Base-by-base conservation (phyloP, 164 flowering plant genomes). In the Dillenia turbinata region DNA sequence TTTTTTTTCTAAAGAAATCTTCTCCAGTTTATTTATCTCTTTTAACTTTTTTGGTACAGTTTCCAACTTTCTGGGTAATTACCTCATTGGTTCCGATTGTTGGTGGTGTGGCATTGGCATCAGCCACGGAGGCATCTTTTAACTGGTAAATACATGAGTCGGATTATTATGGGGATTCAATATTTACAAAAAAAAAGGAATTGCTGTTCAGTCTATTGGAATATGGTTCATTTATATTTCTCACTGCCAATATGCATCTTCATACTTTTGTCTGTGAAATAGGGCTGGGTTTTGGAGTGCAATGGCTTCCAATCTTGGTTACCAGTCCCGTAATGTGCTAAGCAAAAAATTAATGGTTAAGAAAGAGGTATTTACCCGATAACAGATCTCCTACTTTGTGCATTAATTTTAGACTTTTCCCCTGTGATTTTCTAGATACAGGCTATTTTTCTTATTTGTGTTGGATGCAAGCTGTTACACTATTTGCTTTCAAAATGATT, bases 241-340 rank as follows among this genome's bases (percentile, higher is more conserved):
- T 33, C 40, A 33, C 40, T 33, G 40, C 6, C 33, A 12, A 26
- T 13, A 14, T 48, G 12, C 17, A 47, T 44, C 33, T 40, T 45
- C 3, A 54, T 16, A 8, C 47, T 68, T 1, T 56, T 22, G 40
- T 58, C 48, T 24, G 43, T 66, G 57, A 66, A 61, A 65, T 63
- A 90, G 97, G 97, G 83, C 88, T 67, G 97, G 97, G 4, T 94
- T 94, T 74, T 88, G 80, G 95, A 94, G 93, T 80, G 99, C 99
- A 54, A 94, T 91, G 97, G 97, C 99, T 66, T 94, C 99, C 52
- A 94, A 94, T 69, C 64, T 94, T 75, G 77, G 85, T 9, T 82
- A 83, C 74, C 98, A 94, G 71, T 89, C 98, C 43, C 91, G 97
- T 53, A 94, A 94, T 71, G 97, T 94, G 11, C 85, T 91, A 52